These are phyloP conservation scores for Quillaja saponaria DNA, from an alignment of 306 rosid species.

Conservation along the genomic window DNA sequence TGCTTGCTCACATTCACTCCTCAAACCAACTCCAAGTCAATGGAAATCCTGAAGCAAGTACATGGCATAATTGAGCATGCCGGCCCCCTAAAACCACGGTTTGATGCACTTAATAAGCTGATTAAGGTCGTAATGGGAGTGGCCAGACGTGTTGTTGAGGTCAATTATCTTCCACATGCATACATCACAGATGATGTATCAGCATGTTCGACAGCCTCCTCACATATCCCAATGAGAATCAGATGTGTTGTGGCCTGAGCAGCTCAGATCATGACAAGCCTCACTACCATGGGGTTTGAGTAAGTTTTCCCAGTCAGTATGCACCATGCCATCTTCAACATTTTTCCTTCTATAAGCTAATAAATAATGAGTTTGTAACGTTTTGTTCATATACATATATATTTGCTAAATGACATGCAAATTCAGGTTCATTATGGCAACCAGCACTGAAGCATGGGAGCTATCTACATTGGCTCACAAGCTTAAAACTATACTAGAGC, in stretches of 20 bases:
- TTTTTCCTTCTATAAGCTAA: too few species aligned
- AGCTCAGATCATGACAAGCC: conserved; percentile 46
- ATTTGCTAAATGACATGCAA: neutral
- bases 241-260: conserved; percentile 47
- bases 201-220: conserved; percentile 34
- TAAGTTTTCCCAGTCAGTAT: conserved; percentile 25
- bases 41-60: conserved; percentile 52
- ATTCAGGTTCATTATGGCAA: conserved; percentile 51
- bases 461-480: conserved; percentile 62
- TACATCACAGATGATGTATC: conserved; percentile 39
- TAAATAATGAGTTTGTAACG: too few species aligned
- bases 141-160: conserved; percentile 41
- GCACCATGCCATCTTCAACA: neutral
- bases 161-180: conserved; percentile 37
- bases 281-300: conserved; percentile 51
- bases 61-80: conserved; percentile 47
- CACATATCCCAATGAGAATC: conserved; percentile 43
- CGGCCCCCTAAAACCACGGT: conserved; percentile 36
- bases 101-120: conserved; percentile 53
- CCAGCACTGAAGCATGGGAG: conserved; percentile 66
- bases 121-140: conserved; percentile 42
- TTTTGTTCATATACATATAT: too few species aligned
- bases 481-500: conserved; percentile 49
- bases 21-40: conserved; percentile 48
- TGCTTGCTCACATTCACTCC: conserved; percentile 46